Base-by-base conservation (phyloP, 345 rosid species). In the Eucalyptus sp. region DNA sequence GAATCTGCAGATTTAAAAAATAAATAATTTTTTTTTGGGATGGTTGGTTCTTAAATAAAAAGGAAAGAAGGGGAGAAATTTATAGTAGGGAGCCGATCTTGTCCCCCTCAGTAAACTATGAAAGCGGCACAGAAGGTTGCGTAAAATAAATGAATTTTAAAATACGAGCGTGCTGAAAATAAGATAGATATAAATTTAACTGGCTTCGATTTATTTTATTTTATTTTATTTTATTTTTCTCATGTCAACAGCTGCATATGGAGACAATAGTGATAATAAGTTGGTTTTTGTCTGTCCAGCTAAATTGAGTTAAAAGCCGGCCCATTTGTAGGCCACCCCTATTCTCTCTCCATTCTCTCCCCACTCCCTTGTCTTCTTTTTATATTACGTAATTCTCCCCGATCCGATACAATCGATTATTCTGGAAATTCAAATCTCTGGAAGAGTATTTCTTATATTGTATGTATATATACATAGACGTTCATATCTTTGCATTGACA, bases 281-380 rank as follows among this genome's bases (percentile, higher is more conserved):
- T 88, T n/a, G 50, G 86, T 88, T 79, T 88, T 88, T 52, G 71
- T 88, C 89, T 88, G 89, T 88, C 62, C 86, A 54, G 56, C 89
- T 56, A 80, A 49, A 88, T 88, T 88, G 49, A 88, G 86, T 80
- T 88, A 88, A 81, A 81, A 50, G 86, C 86, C 86, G 86, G 84
- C 54, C 89, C 89, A 13, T 17, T n/a, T 17, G 51, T 88, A 41
- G 86, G 41, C 58, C 86, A 37, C 64, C 64, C 46, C 46, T 44
- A 46, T 46, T 87, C 25, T 24, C 43, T 51, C 85, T 56, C 50
- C 25, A 18, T 68, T 43, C 52, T 62, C 44, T 22, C 58, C 44
- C 43, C 14, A 88, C 56, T 88, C 51, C 52, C 60, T 49, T 50
- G 37, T 66, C 66, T 87, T 68, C 13, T 50, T 50, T 37, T 33